These are phyloP conservation scores for Penicillium antarcticum DNA, from an alignment of 495 filamentous ascomycete genomes.

Conservation along the genomic window DNA sequence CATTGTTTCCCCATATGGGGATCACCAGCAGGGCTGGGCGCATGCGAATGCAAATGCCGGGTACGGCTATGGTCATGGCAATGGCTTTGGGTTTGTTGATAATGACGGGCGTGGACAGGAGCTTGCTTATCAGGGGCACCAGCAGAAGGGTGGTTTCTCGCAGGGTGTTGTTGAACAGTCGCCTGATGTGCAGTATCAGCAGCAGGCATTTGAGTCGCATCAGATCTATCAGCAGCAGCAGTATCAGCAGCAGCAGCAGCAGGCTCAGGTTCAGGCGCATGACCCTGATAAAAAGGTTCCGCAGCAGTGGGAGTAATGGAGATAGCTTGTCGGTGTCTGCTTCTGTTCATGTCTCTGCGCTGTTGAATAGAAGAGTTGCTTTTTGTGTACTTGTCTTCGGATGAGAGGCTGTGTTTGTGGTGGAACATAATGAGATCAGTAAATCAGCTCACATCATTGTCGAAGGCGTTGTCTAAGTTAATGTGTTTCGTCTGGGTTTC, in stretches of 20 bases:
- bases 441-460: slow-evolving; percentile 1
- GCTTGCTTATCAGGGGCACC: slow-evolving; percentile 8
- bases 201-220: neutral
- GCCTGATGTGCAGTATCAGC: neutral
- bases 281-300: slow-evolving; percentile 2
- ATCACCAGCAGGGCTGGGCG: slow-evolving; percentile 19
- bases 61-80: slow-evolving; percentile 9
- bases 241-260: neutral
- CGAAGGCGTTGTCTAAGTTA: neutral
- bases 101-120: slow-evolving; percentile 21
- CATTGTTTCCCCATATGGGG: slow-evolving; percentile 11
- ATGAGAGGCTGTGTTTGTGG: neutral
- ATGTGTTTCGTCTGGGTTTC: neutral
- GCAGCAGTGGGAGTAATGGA: neutral
- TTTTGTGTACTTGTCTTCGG: neutral
- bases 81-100: slow-evolving; percentile 27
- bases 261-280: neutral
- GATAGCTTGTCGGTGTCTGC: neutral
- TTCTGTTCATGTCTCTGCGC: neutral
- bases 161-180: slow-evolving; percentile 8
- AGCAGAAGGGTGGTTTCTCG: slow-evolving; percentile 1
- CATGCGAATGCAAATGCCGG: neutral
- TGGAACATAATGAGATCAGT: slow-evolving; percentile 1
- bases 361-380: neutral
- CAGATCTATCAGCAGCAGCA: neutral